These are phyloP conservation scores for Phylloporus scabripes DNA, from an alignment of 768 basidiomycete genomes.

Conservation along the genomic window DNA sequence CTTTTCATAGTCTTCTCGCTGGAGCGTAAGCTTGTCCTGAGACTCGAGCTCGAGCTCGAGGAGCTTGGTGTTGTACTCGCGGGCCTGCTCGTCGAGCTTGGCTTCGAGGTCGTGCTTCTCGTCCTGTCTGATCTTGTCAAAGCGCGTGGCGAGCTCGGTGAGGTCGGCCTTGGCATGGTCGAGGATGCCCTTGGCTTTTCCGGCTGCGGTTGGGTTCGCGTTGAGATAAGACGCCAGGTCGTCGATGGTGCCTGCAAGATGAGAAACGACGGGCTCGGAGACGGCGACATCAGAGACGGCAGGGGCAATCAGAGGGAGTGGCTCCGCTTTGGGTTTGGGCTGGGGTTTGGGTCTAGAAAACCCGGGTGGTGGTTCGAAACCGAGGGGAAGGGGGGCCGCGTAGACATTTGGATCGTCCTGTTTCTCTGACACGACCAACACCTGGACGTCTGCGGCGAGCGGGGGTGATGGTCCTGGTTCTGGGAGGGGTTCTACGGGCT, in stretches of 20 bases:
- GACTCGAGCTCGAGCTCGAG: conserved; percentile 81
- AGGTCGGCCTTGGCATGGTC: conserved; percentile 79
- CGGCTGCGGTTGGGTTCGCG: conserved; percentile 59
- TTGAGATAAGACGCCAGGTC: conserved; percentile 80
- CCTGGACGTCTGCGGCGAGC: conserved; percentile 20
- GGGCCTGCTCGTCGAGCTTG: conserved; percentile 73
- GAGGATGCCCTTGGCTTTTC: conserved; percentile 68
- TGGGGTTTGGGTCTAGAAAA: conserved; percentile 59
- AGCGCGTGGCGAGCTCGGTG: conserved; percentile 64
- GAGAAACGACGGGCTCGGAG: conserved; percentile 88
- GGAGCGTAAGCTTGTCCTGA: conserved; percentile 77
- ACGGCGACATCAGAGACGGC: conserved; percentile 62
- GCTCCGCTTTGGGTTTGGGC: conserved; percentile 32
- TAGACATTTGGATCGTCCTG: conserved; percentile 41
- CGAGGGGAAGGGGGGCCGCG: conserved; percentile 74
- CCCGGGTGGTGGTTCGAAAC: conserved; percentile 91
- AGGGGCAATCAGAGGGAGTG: conserved; percentile 78
- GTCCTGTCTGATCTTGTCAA: conserved; percentile 74
- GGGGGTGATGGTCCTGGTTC: conserved; percentile 22
- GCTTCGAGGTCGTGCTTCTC: conserved; percentile 64
- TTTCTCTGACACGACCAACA: conserved; percentile 22
- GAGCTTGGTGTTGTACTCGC: conserved; percentile 77
- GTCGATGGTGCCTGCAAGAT: conserved; percentile 92
- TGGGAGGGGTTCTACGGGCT: conserved; percentile 29
- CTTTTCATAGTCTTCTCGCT: conserved; percentile 81